Base-by-base conservation (phyloP, 805 yeast species). In the Pichia insulana region DNA sequence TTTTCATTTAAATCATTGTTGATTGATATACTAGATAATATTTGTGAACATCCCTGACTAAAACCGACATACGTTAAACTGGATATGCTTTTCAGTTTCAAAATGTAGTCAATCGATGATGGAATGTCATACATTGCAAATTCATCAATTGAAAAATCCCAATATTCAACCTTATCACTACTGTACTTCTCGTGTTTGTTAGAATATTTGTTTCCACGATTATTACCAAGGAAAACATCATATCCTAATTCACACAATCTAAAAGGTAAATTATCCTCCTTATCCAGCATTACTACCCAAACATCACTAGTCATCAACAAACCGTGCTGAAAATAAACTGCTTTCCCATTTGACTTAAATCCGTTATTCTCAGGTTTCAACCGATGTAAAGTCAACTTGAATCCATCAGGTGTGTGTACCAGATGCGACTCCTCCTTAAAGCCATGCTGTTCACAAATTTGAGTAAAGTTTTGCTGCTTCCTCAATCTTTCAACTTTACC, bases 161-260 rank as follows among this genome's bases (percentile, higher is more conserved):
- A 90, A 60, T 87, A 92, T 45, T 68, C 65, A 4, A 61, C 57
- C 2, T 63, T 68, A 55, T 49, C 59, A 43, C 49, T 49, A 12
- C 69, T 65, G 36, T 65, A 57, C n/a, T 57, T 47, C 13, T 70
- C 45, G 61, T 90, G 96, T 52, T 88, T 88, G 46, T 81, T 79
- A 3, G 94, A 82, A 64, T 90, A 90, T 64, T 90, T 92, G 64
- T 90, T 92, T 10, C 96, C 96, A 44, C 96, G 70, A 56, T 86
- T 87, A 60, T 86, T 87, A 1, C 97, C 97, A 48, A 90, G 67
- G 90, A 95, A 90, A 6, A 90, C 97, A 57, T 90, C 98, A 60
- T 77, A 90, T 1, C 97, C 97, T 37, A 78, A 58, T 44, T 88
- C 87, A 46, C 80, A 80, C 28, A 90, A 68, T 2, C 76, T 65